A percentile compares a stretch with the other conserved stretches of the same genome.
phyloP scores from a whole-genome alignment of 2,329 filamentous ascomycete species.

The Pyricularia pennisetigena region DNA sequence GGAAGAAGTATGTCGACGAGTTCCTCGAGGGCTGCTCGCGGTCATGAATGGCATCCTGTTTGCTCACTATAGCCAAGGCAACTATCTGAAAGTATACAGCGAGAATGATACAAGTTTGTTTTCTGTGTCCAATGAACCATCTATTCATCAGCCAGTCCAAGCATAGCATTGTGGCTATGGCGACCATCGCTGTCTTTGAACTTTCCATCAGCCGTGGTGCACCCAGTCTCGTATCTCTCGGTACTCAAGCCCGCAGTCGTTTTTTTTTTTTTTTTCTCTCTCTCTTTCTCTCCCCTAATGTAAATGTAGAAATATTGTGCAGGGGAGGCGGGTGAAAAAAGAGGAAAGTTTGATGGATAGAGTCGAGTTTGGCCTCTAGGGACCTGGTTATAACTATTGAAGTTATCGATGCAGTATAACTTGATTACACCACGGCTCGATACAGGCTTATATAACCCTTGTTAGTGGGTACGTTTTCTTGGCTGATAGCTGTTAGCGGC shows the following conservation, averaged over 20 bases:
- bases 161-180: neutral
- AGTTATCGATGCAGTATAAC: neutral
- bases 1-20: conserved; percentile 63
- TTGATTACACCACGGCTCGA: neutral
- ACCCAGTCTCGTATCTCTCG: neutral
- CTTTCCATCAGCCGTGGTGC: neutral
- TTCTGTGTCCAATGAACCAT: too few relatives aligned
- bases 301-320: too few relatives aligned
- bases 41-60: neutral
- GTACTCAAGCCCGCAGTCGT: neutral
- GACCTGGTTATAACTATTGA: neutral
- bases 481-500: neutral
- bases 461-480: neutral
- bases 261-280: too few relatives aligned
- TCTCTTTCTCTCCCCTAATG: too few relatives aligned
- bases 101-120: neutral
- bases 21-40: conserved; percentile 20
- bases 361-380: too few relatives aligned
- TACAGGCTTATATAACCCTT: neutral
- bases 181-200: neutral
- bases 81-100: neutral
- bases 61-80: neutral
- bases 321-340: too few relatives aligned
- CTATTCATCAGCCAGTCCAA: neutral
- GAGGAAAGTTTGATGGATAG: too few relatives aligned